phyloP scores from a whole-genome alignment of 495 filamentous ascomycete species.

The Penicillium maclennaniae region DNA sequence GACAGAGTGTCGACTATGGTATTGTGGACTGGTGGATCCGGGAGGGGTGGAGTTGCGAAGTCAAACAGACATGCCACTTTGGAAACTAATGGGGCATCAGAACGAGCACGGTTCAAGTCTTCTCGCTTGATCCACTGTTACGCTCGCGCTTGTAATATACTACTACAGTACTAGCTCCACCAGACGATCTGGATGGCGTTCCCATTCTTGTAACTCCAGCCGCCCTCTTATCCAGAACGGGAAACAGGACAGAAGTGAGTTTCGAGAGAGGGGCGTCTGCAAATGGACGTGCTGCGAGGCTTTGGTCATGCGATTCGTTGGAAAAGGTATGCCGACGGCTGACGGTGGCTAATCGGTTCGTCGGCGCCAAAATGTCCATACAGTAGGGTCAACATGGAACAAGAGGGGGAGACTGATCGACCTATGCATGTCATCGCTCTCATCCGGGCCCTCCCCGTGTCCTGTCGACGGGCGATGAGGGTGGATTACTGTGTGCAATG shows the following conservation, averaged over 20 bases:
- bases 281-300: neutral
- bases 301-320: constrained; percentile 3
- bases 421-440: constrained; percentile 27
- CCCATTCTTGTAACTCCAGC: neutral
- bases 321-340: neutral
- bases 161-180: constrained; percentile 1
- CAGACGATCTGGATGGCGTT: constrained; percentile 8
- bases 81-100: neutral
- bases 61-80: neutral
- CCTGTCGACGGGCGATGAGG: constrained; percentile 11
- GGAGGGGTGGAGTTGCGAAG: neutral
- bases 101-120: neutral
- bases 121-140: constrained; percentile 5
- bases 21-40: neutral
- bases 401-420: constrained; percentile 24
- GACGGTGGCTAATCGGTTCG: constrained; percentile 12
- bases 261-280: neutral
- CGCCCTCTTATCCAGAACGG: neutral
- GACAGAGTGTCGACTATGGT: neutral
- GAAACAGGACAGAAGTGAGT: neutral
- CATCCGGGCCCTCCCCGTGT: constrained; percentile 7
- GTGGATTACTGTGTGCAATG: neutral
- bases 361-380: constrained; percentile 16
- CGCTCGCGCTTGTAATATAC: constrained; percentile 5
- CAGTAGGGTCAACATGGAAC: constrained; percentile 1